Evolutionary conservation across 495 filamentous ascomycete species (phyloP).

Genomic region (Tuber aestivum): DNA sequence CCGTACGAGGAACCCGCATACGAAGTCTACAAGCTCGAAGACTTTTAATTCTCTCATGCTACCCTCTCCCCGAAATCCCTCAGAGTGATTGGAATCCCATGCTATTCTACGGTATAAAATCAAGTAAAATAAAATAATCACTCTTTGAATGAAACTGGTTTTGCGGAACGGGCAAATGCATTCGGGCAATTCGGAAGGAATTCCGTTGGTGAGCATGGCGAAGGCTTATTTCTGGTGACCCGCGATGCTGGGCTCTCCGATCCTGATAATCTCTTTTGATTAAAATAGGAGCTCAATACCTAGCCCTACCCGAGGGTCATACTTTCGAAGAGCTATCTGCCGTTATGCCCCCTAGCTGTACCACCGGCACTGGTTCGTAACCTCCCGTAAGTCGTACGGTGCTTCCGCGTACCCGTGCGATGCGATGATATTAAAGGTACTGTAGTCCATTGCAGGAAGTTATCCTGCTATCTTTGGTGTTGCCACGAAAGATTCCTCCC

Average conservation of each 20-base stretch:
- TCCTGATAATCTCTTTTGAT: background rate
- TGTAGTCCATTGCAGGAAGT: background rate
- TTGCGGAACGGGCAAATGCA: background rate
- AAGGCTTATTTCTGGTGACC: background rate
- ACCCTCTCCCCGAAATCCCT: background rate
- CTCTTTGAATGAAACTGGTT: background rate
- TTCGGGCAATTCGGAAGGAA: background rate
- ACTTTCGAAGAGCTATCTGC: background rate
- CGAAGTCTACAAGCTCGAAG: slow-evolving; percentile 66
- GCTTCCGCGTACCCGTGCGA: background rate
- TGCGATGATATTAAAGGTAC: background rate
- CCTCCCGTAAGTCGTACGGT: background rate
- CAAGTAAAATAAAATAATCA: background rate
- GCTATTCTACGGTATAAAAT: background rate
- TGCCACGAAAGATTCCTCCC: background rate
- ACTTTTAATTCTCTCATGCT: slow-evolving; percentile 37
- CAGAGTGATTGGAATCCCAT: background rate
- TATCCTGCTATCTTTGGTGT: background rate
- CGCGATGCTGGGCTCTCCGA: background rate
- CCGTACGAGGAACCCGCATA: slow-evolving; percentile 75
- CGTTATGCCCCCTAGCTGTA: background rate
- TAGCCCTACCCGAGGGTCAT: background rate
- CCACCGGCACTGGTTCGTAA: background rate
- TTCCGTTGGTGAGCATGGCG: background rate
- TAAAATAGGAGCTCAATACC: background rate